Evolutionary conservation across 306 rosid genomes (phyloP).

Genomic region (Glycine soja): DNA sequence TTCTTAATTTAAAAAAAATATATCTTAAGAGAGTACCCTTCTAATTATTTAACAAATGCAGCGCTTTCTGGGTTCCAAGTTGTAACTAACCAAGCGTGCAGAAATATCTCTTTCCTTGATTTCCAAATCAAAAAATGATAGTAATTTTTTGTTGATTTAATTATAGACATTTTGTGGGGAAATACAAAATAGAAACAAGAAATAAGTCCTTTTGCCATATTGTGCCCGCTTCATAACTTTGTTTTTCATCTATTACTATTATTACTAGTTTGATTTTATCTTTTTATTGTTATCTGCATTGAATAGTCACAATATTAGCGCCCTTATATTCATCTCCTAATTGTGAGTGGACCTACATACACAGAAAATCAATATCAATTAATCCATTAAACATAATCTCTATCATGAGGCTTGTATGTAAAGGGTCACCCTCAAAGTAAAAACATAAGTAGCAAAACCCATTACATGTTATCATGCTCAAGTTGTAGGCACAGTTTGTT

Average conservation of each 20-base stretch:
- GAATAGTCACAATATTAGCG: not conserved
- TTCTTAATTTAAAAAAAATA: not conserved
- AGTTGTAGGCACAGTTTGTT: slow-evolving; percentile 5
- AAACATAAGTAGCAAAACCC: slow-evolving; percentile 1
- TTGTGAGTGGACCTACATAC: not conserved
- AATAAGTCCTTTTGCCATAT: too few species aligned
- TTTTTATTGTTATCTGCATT: not conserved
- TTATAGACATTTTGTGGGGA: too few species aligned
- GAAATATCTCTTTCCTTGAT: too few species aligned
- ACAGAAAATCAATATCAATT: slow-evolving; percentile 3
- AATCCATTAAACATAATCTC: not conserved
- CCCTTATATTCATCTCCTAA: not conserved
- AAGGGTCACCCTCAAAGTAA: slow-evolving; percentile 14
- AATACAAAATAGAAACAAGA: too few species aligned
- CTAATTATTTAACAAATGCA: not conserved
- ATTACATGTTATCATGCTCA: slow-evolving; percentile 23
- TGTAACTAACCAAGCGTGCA: too few species aligned
- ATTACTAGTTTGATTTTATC: too few species aligned
- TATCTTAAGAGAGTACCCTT: not conserved
- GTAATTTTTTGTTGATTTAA: too few species aligned
- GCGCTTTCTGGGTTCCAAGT: too few species aligned
- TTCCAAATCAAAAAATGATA: too few species aligned
- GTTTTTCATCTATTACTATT: too few species aligned
- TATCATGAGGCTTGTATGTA: not conserved
- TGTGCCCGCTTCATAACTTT: too few species aligned